Conservation (phyloP, 805 yeast genomes). For the Candida hungchunana region DNA sequence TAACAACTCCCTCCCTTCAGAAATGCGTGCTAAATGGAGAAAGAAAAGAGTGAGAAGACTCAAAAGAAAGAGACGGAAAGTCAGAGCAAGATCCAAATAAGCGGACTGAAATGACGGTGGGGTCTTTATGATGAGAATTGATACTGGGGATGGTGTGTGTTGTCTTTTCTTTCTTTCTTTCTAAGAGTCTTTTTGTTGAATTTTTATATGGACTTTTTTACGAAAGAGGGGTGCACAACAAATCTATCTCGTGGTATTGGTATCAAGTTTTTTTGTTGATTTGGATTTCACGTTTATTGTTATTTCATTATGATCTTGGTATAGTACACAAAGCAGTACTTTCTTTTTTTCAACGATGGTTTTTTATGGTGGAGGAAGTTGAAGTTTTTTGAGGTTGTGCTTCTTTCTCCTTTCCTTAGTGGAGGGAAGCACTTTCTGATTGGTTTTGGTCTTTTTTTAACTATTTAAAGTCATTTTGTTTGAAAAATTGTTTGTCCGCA, state of each 20-base stretch:
- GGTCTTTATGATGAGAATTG: no score
- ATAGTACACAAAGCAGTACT: not conserved
- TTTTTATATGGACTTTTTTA: no score
- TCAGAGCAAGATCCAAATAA: slow-evolving; percentile 99
- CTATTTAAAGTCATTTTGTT: no score
- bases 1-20: slow-evolving; percentile 27
- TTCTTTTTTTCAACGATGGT: not conserved
- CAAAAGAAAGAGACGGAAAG: slow-evolving; percentile 99
- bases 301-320: slow-evolving; percentile 9
- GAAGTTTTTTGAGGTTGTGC: not conserved
- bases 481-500: slow-evolving; percentile 3
- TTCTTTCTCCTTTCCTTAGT: not conserved
- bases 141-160: not conserved
- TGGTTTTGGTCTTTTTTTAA: no score
- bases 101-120: slow-evolving; percentile 39
- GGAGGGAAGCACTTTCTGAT: no score
- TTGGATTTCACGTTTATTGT: not conserved
- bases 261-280: no score
- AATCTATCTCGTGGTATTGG: no score
- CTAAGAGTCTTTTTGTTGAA: no score
- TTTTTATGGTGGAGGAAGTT: slow-evolving; percentile 2
- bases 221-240: no score
- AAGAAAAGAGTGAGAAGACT: slow-evolving; percentile 99
- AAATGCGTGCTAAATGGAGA: slow-evolving; percentile 98
- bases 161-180: no score